phyloP scores from a whole-genome alignment of 257 asterid genomes.

The Nicotiana paniculata region DNA sequence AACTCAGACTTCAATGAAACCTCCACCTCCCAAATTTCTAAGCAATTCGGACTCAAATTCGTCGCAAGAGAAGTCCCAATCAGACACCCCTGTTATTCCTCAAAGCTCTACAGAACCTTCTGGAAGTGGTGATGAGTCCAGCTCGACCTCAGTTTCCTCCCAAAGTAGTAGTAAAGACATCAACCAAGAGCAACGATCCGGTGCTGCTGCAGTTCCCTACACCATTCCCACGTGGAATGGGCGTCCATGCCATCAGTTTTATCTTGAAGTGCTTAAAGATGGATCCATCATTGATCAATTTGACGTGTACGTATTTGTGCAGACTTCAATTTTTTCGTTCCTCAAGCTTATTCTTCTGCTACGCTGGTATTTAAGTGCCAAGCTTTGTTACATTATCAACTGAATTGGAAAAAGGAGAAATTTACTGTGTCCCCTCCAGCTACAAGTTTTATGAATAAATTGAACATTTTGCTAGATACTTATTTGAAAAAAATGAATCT shows the following conservation, averaged over 20 bases:
- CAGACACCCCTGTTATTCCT: conserved; percentile 8
- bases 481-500: neutral
- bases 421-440: neutral
- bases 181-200: conserved; percentile 20
- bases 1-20: conserved; percentile 20
- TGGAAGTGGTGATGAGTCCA: conserved; percentile 9
- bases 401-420: neutral
- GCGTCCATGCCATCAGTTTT: conserved; percentile 57
- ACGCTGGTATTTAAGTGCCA: neutral
- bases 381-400: neutral
- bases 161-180: neutral
- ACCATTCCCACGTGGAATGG: conserved; percentile 79
- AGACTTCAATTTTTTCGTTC: neutral
- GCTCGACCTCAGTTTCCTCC: conserved; percentile 9
- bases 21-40: conserved; percentile 39
- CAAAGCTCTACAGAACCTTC: conserved; percentile 6
- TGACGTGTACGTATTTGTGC: conserved; percentile 43
- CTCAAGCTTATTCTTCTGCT: neutral
- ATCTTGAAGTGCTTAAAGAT: conserved; percentile 74
- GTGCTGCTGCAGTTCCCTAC: conserved; percentile 51
- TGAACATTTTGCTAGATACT: too few relatives aligned
- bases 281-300: conserved; percentile 66
- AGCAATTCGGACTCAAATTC: conserved; percentile 21
- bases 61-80: conserved; percentile 13
- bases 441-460: neutral